Evolutionary conservation across 441 rosid genomes (phyloP).

Genomic region (Macaranga tanarius): DNA sequence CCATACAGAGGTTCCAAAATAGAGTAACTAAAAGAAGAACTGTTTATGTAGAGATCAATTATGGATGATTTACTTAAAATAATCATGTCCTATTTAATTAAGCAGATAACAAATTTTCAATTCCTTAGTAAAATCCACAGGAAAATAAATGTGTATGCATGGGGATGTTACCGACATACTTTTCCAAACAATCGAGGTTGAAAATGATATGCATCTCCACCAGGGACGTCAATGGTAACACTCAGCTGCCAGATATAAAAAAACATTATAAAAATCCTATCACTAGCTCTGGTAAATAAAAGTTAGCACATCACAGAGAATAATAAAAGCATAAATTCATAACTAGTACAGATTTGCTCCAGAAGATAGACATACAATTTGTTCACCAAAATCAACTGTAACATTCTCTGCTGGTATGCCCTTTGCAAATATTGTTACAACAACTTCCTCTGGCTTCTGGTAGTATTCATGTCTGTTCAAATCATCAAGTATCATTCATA

Average conservation of each 20-base stretch:
- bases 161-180: constrained; percentile 35
- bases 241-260: constrained; percentile 54
- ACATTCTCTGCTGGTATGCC: constrained; percentile 51
- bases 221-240: constrained; percentile 61
- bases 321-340: neutral
- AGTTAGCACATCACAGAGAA: neutral
- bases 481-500: neutral
- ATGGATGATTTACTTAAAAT: neutral
- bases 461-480: constrained; percentile 60
- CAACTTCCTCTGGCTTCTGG: constrained; percentile 70
- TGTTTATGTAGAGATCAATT: neutral
- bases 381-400: constrained; percentile 60
- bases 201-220: constrained; percentile 62
- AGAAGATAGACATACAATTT: constrained; percentile 39
- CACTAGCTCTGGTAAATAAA: neutral
- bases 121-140: neutral
- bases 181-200: constrained; percentile 82
- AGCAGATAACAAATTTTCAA: neutral
- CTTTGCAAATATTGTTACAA: constrained; percentile 69
- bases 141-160: neutral
- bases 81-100: neutral
- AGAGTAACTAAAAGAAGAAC: neutral
- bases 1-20: neutral
- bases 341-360: no score
- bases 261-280: neutral